Evolutionary conservation across 2,329 filamentous ascomycete species (phyloP).

Genomic region (Tolypocladium album): DNA sequence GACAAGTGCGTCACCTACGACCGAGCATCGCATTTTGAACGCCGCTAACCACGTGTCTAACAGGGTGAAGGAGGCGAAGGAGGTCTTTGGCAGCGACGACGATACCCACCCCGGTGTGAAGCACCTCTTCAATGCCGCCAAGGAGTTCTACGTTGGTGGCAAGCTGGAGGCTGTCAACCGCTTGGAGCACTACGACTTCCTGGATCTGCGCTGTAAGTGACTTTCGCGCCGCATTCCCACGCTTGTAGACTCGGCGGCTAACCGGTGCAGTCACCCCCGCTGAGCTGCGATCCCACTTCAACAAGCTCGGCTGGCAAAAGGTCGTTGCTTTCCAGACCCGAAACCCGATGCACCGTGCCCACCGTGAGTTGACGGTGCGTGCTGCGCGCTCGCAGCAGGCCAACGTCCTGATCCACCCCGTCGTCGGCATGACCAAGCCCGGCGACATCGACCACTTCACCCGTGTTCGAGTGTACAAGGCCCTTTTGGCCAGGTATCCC

Average conservation of each 20-base stretch:
- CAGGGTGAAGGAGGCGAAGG: constrained; percentile 78
- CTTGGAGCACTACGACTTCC: constrained; percentile 97
- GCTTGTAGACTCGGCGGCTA: constrained; percentile 2
- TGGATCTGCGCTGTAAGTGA: constrained; percentile 76
- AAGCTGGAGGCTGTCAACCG: constrained; percentile 94
- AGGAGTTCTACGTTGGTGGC: constrained; percentile 89
- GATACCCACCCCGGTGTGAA: constrained; percentile 86
- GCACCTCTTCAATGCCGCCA: constrained; percentile 70
- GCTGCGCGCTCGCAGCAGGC: constrained; percentile 92
- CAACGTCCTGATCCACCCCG: constrained; percentile 97
- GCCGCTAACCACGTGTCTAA: background rate
- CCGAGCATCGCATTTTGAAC: background rate
- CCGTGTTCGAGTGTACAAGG: constrained; percentile 96
- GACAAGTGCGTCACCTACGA: constrained; percentile 64
- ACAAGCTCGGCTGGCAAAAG: constrained; percentile 97
- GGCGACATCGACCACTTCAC: constrained; percentile 99
- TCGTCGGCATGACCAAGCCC: constrained; percentile 96
- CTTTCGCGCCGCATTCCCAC: background rate
- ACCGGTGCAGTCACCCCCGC: constrained; percentile 64
- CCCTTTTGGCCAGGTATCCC: constrained; percentile 88
- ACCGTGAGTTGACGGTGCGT: constrained; percentile 94
- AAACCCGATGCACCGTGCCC: constrained; percentile 98
- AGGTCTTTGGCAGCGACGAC: constrained; percentile 88
- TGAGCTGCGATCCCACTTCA: constrained; percentile 91
- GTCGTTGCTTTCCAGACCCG: constrained; percentile 98